Base-by-base conservation (phyloP, 371 early-diverging fungal genomes). In the Mortierella sp. region DNA sequence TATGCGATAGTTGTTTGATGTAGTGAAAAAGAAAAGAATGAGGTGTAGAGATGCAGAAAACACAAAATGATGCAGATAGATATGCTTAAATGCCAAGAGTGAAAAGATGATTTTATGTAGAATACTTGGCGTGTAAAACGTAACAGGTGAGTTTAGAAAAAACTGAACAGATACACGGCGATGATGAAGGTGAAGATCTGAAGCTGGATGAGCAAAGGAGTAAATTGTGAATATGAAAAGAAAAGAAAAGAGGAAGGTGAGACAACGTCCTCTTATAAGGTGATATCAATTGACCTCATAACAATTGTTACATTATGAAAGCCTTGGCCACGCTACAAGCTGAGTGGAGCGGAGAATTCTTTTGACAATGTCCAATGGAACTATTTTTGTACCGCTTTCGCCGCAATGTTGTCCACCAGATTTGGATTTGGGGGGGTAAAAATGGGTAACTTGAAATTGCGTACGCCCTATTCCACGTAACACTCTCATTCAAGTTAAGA, bases 291-390 rank as follows among this genome's bases (percentile, higher is more conserved):
- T 54, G 54, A 23, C 31, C 28, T 1, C 8, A 9, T 26, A 54
- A 54, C 26, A 54, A 28, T n/a, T 49, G 51, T 49, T 9, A 17
- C 22, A 31, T 54, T 54, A 0, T 54, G 54, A 31, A 31, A 37
- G 40, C 40, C 40, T 37, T 8, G 51, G 51, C n/a, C 51, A 51
- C 35, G 32, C 29, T 12, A 10, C 34, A 34, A 15, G 4, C 35
- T 8, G n/a, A 58, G 28, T 19, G 29, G 47, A 10, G 47, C 62
- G 61, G 61, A 61, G 61, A 61, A 61, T 61, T 61, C 29, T 61
- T 61, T 61, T 57, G 13, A 5, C 5, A 19, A 17, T 8, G 45
- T 37, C 40, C 8, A 35, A 28, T 56, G n/a, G 58, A 3, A 42
- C 60, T 42, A 23, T 40, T 60, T 60, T 60, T 42, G 60, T 60